Evolutionary conservation across 768 basidiomycete genomes (phyloP), one percentile per base, ranked within the genome.

Genomic region (Mycena epipterygia): DNA sequence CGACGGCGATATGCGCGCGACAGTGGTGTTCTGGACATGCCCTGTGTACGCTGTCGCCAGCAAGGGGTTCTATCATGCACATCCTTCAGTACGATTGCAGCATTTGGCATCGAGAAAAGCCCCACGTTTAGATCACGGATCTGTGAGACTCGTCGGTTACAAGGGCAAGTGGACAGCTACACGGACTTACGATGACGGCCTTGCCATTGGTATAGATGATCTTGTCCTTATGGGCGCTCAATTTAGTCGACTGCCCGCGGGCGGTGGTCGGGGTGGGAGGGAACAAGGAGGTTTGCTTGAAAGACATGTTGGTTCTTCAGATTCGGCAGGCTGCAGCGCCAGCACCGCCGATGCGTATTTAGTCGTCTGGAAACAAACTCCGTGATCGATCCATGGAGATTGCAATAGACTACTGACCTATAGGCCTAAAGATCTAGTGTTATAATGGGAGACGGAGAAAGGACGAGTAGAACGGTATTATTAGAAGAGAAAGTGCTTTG

Each of bases 1-100:
- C 2, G 95, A 94, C 0, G 96, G 97, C 2, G 96, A 96, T 75
- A 98, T 89, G 41, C 95, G 90, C 17, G 97, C 97, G 21, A 97
- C 94, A 2, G 95, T 96, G 9, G 95, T 88, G 63, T 91, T 91
- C 73, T 95, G 91, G 5, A 91, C 88, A 80, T 98, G 96, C 32
- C 93, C 93, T 49, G 89, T 85, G 77, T 97, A 96, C 27, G 90
- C 85, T 16, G 84, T 85, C 16, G 91, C 88, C 7, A 88, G 81
- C 4, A 85, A 82, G 16, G 92, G 89, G 77, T 94, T 90, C 96
- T 96, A 73, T n/a, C 44, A 63, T 69, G 41, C 64, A 49, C 52
- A 65, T 57, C 23, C 48, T 48, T 64, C 42, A 67, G 55, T 48
- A 32, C 49, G 33, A n/a, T 59, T 69, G 37, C 41, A 39, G 25